A percentile compares a stretch with the other conserved stretches of the same genome.
Conservation (phyloP, 495 filamentous ascomycete species). For the Annulohypoxylon moriforme region DNA sequence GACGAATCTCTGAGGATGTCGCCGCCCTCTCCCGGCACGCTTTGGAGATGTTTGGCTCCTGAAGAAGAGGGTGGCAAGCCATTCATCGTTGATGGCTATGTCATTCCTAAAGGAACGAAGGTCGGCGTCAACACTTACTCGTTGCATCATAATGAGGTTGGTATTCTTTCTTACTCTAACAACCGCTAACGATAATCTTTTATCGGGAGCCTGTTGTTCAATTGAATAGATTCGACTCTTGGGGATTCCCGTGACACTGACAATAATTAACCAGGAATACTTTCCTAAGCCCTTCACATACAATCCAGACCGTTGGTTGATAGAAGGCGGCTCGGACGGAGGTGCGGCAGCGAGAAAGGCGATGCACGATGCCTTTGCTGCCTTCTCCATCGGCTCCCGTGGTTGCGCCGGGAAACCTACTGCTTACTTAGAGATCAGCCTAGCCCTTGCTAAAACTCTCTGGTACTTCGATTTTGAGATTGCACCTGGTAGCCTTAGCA, state of each 20-base stretch:
- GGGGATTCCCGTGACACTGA: neutral
- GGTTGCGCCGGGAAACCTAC: constrained; percentile 59
- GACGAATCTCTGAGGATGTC: constrained; percentile 70
- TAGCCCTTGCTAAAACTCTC: constrained; percentile 48
- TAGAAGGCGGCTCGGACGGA: neutral
- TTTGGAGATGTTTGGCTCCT: constrained; percentile 47
- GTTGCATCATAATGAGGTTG: constrained; percentile 54
- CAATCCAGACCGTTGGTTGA: constrained; percentile 58
- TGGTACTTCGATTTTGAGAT: constrained; percentile 51
- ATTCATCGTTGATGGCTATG: constrained; percentile 45
- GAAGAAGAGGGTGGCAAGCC: constrained; percentile 12
- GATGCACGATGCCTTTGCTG: constrained; percentile 51
- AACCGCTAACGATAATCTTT: no score
- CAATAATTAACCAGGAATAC: constrained; percentile 37
- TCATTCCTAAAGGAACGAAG: constrained; percentile 45
- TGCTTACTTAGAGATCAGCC: constrained; percentile 56
- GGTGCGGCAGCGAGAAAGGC: neutral
- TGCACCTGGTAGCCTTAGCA: constrained; percentile 31
- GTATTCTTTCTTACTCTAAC: neutral
- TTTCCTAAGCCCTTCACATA: constrained; percentile 56
- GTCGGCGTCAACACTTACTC: constrained; percentile 55
- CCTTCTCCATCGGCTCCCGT: constrained; percentile 58
- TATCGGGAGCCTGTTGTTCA: neutral
- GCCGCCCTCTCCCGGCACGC: constrained; percentile 59
- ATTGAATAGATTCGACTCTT: neutral